A percentile compares a stretch with the other conserved stretches of the same genome.
Conservation (phyloP, 2,329 filamentous ascomycete species). For the Diaporthe humulicola region DNA sequence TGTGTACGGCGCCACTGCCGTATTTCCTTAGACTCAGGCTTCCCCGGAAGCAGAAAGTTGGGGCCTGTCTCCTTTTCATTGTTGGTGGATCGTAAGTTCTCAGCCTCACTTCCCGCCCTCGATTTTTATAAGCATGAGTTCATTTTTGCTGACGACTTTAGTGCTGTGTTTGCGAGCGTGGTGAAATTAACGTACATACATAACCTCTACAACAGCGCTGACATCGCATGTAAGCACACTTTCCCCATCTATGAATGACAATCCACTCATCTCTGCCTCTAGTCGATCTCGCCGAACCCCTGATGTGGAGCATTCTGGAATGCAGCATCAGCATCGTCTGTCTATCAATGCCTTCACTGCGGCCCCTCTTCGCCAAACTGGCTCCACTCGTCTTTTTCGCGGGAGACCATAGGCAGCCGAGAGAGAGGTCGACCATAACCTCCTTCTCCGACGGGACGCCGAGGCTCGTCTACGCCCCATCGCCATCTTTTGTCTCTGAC, state of each 20-base stretch:
- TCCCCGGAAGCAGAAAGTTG: slow-evolving; percentile 31
- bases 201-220: slow-evolving; percentile 16
- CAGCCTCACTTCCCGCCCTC: neutral
- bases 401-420: slow-evolving; percentile 31
- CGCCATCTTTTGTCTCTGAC: neutral
- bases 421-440: slow-evolving; percentile 24
- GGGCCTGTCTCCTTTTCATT: slow-evolving; percentile 30
- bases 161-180: slow-evolving; percentile 24
- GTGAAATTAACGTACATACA: neutral
- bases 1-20: slow-evolving; percentile 28
- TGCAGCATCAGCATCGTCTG: slow-evolving; percentile 35
- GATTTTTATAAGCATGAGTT: neutral
- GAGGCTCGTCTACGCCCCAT: neutral
- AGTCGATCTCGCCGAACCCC: slow-evolving; percentile 35
- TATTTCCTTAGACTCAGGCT: slow-evolving; percentile 31
- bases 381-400: slow-evolving; percentile 39
- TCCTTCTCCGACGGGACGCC: slow-evolving; percentile 8
- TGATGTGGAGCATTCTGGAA: slow-evolving; percentile 35
- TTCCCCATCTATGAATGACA: neutral
- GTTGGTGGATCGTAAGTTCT: slow-evolving; percentile 34
- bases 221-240: slow-evolving; percentile 27
- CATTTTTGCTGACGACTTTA: slow-evolving; percentile 1
- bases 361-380: slow-evolving; percentile 35
- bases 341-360: slow-evolving; percentile 32
- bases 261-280: slow-evolving; percentile 22